Percentiles rank a stretch among this genome's conserved stretches.
Evolutionary conservation across 2,329 filamentous ascomycete genomes (phyloP).

Genomic region (Furcasterigmium furcatum): DNA sequence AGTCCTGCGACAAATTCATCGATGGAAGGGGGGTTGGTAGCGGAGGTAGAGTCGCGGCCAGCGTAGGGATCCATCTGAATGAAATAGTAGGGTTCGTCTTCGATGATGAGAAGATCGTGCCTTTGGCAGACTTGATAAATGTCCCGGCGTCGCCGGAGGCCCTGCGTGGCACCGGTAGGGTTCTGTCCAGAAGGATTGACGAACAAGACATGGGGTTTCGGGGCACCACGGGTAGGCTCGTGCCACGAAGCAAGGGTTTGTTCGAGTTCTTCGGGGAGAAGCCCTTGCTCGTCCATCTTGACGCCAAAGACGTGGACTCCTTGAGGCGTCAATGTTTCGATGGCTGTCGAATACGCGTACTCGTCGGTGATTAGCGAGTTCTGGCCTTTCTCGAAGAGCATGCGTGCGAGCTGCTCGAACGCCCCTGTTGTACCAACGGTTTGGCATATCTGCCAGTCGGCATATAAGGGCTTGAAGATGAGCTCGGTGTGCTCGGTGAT

Average conservation of each 20-base stretch:
- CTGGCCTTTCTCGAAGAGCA: slow-evolving; percentile 71
- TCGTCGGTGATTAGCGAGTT: slow-evolving; percentile 85
- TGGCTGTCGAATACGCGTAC: slow-evolving; percentile 79
- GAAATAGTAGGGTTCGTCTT: slow-evolving; percentile 95
- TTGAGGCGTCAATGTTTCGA: slow-evolving; percentile 54
- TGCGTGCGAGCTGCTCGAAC: slow-evolving; percentile 77
- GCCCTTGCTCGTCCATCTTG: slow-evolving; percentile 49
- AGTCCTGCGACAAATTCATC: slow-evolving; percentile 70
- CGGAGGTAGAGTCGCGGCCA: slow-evolving; percentile 30
- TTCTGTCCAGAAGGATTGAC: slow-evolving; percentile 79
- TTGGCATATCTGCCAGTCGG: slow-evolving; percentile 84
- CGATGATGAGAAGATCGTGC: slow-evolving; percentile 82
- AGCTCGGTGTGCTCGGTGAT: slow-evolving; percentile 95
- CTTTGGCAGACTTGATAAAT: slow-evolving; percentile 78
- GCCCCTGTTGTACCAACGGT: slow-evolving; percentile 84
- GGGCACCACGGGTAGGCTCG: slow-evolving; percentile 32
- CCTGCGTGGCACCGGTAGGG: slow-evolving; percentile 83
- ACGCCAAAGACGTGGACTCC: slow-evolving; percentile 50
- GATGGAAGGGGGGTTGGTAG: slow-evolving; percentile 37
- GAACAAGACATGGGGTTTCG: slow-evolving; percentile 55
- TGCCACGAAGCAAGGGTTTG: slow-evolving; percentile 49
- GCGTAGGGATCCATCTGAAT: slow-evolving; percentile 81
- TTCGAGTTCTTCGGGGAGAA: slow-evolving; percentile 50
- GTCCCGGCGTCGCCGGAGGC: slow-evolving; percentile 60
- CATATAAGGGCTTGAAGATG: slow-evolving; percentile 80